Base-by-base conservation (phyloP, 2,329 filamentous ascomycete species). In the Diplocarpon mali region DNA sequence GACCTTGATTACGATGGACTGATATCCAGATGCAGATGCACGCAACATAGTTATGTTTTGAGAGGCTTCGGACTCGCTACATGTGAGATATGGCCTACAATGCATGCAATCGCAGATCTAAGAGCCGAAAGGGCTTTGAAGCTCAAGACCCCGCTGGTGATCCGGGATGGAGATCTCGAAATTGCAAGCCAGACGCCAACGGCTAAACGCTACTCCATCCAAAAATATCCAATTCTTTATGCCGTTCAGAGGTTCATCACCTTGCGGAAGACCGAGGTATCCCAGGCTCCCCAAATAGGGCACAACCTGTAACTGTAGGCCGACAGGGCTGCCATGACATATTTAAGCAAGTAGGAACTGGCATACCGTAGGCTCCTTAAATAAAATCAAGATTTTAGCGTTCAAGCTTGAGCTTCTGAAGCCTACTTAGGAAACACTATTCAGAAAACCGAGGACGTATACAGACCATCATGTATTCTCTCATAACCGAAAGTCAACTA, bases 221-320 rank as follows among this genome's bases (percentile, higher is more conserved):
- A 32, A 14, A 35, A 35, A 15, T 28, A 38, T n/a, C 34, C 32
- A 17, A 35, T 29, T n/a, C n/a, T n/a, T 42, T 20, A 17, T 35
- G n/a, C 16, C 20, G 32, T 35, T 17, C 40, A 36, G 32, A 7
- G 3, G 10, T 7, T n/a, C n/a, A 27, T 40, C 44, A 35, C 42
- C 48, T 46, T 47, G 50, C 51, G 48, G 49, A 49, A 49, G 40
- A 35, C 46, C 48, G 48, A 47, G 43, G 42, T 32, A 28, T 12
- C 27, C 28, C 13, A 38, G 24, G 13, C 17, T 16, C 11, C 30
- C n/a, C 31, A 14, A 13, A 5, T 9, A 7, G 7, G 20, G 3
- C 20, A 24, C 20, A 24, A 24, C 7, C 20, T 24, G 3, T 24
- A 3, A 4, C 20, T 24, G 20, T 24, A 24, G 7, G 20, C 20